Evolutionary conservation across 2,329 filamentous ascomycete genomes (phyloP), one percentile per base, ranked within the genome.

Genomic region (Aspergillus pseudoterreus): DNA sequence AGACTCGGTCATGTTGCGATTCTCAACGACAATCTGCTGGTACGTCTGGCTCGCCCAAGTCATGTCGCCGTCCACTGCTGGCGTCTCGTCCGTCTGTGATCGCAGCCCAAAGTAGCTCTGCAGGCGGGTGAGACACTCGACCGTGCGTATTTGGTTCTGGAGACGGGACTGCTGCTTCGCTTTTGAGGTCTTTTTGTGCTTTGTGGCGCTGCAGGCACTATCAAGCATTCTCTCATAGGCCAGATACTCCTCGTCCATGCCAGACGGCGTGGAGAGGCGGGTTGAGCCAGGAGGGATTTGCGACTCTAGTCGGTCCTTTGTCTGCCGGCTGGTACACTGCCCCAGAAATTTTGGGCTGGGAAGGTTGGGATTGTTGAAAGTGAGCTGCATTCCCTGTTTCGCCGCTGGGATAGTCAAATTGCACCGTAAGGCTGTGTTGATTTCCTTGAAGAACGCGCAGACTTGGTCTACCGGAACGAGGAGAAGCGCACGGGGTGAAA

Each of bases 81-180:
- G 15, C 17, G 6, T n/a, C 19, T 53, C 45, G 21, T 52, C 53
- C 27, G 61, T 36, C n/a, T 61, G 56, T 41, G 63, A 57, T 4
- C 81, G 79, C 22, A 95, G 73, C 4, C 88, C 89, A 1, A 95
- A 78, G 61, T 88, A 89, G 47, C 82, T 75, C 64, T 92, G 86
- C 6, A 82, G 75, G 43, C 86, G 79, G 58, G 83, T 82, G 55
- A 88, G 74, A 61, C 82, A 78, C 33, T 77, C 73, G 1, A 75
- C 75, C 72, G 80, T 81, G 3, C 71, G 64, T 55, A 78, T 75
- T 53, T 84, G 80, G 38, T 74, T 77, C 19, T 74, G 59, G 3
- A 79, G 53, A 1, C 77, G 76, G 35, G 78, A 76, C 36, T 76
- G 71, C 35, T 75, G 72, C 63, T 79, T 80, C 35, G 73, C 77